These are phyloP conservation scores for Apiospora arundinis DNA, from an alignment of 2,329 filamentous ascomycete genomes.

Conservation along the genomic window DNA sequence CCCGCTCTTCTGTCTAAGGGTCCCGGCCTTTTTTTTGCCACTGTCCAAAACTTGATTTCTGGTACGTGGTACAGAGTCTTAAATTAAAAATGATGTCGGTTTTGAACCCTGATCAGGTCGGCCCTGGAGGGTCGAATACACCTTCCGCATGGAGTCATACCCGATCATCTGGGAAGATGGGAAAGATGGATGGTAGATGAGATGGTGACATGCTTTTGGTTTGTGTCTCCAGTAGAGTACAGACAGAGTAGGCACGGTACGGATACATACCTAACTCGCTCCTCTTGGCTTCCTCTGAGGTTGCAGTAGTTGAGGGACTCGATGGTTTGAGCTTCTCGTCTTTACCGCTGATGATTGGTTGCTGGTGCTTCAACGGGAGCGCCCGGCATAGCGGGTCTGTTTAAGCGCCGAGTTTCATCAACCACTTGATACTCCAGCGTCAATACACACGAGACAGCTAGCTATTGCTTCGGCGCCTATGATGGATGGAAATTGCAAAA, in stretches of 20 bases:
- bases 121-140: background rate
- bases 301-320: conserved; percentile 18
- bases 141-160: background rate
- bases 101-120: background rate
- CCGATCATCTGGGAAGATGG: background rate
- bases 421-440: conserved; percentile 15
- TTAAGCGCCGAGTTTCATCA: conserved; percentile 22
- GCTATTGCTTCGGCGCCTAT: background rate
- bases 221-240: background rate
- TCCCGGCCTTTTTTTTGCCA: conserved; percentile 21
- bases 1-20: conserved; percentile 1
- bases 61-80: background rate
- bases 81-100: conserved; percentile 11
- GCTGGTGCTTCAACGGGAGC: conserved; percentile 11
- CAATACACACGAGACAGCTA: conserved; percentile 5
- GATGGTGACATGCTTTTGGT: background rate
- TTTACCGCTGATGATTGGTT: conserved; percentile 13
- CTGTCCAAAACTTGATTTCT: conserved; percentile 22
- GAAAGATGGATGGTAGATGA: background rate
- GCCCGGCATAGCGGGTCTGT: conserved; percentile 4
- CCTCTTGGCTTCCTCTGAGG: conserved; percentile 2
- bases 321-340: conserved; percentile 1
- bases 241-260: no score
- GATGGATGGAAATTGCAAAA: background rate
- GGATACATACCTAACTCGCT: no score